Percentiles rank a stretch among this genome's conserved stretches.
phyloP scores from a whole-genome alignment of 2,329 filamentous ascomycete genomes.

The Phoma herbarum region DNA sequence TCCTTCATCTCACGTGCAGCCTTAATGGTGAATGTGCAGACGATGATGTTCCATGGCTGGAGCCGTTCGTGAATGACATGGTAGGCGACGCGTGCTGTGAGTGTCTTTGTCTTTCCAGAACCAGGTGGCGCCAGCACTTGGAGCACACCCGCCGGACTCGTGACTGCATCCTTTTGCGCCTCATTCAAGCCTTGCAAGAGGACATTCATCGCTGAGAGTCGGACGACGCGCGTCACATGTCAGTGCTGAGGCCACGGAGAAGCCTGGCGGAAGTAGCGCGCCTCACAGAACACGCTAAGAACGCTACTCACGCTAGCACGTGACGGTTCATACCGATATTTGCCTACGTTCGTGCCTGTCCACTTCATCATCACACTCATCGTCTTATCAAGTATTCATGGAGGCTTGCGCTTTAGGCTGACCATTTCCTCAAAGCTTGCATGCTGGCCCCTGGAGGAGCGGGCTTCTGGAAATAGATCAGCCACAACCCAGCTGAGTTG shows the following conservation, averaged over 20 bases:
- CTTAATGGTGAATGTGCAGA: conserved; percentile 97
- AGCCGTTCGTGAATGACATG: conserved; percentile 76
- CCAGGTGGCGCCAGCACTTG: conserved; percentile 71
- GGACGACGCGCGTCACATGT: conserved; percentile 24
- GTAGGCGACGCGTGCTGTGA: conserved; percentile 92
- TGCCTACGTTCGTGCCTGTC: too few species aligned
- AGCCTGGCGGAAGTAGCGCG: conserved; percentile 3
- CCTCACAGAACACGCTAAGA: conserved; percentile 1
- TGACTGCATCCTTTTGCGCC: conserved; percentile 71
- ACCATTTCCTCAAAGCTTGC: too few species aligned
- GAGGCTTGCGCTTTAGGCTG: too few species aligned
- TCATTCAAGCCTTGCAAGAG: conserved; percentile 70
- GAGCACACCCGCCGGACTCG: conserved; percentile 66
- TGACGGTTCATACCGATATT: neutral
- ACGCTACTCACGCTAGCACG: conserved; percentile 8
- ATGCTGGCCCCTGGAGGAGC: too few species aligned
- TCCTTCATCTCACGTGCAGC: conserved; percentile 93
- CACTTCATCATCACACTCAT: too few species aligned
- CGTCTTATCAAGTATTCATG: too few species aligned
- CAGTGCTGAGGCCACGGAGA: conserved; percentile 3
- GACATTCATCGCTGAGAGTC: conserved; percentile 56
- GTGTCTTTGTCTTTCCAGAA: conserved; percentile 91
- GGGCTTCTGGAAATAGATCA: too few species aligned
- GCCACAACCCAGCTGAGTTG: too few species aligned
- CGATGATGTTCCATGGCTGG: conserved; percentile 86